Percentiles rank a stretch among this genome's conserved stretches.
phyloP scores from a whole-genome alignment of 345 rosid genomes.

The Camelina sativa region DNA sequence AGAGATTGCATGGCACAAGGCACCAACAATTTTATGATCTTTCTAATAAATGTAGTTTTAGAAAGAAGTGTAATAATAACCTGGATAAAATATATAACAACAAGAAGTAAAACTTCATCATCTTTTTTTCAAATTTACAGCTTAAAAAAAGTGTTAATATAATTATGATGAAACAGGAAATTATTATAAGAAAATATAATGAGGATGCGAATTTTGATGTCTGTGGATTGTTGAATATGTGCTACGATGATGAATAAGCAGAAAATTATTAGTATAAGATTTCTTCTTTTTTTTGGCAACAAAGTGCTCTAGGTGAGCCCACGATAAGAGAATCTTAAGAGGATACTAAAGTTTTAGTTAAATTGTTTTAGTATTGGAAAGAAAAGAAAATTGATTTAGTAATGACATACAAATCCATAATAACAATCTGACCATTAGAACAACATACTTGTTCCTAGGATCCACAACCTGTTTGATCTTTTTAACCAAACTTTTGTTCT shows the following conservation, averaged over 20 bases:
- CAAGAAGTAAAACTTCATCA: no score
- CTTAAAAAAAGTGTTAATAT: no score
- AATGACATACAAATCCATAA: constrained; percentile 17
- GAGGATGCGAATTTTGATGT: no score
- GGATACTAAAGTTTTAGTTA: constrained; percentile 1
- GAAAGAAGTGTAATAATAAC: neutral
- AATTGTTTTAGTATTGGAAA: neutral
- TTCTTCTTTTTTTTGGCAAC: no score
- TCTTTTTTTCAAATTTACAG: no score
- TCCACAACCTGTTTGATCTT: constrained; percentile 38
- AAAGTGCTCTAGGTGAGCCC: neutral
- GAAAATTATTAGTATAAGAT: no score
- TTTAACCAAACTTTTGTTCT: constrained; percentile 40
- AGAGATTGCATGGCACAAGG: neutral
- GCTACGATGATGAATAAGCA: no score
- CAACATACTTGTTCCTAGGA: constrained; percentile 15
- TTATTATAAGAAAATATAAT: no score
- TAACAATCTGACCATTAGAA: constrained; percentile 27
- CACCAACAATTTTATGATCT: neutral
- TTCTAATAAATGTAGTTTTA: neutral
- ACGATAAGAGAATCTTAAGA: constrained; percentile 7
- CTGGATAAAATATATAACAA: no score
- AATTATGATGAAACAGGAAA: no score
- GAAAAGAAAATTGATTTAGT: neutral
- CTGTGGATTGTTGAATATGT: no score